A percentile compares a stretch with the other conserved stretches of the same genome.
Evolutionary conservation across 1,284 basidiomycete species (phyloP).

Genomic region (Agaricales sp.): DNA sequence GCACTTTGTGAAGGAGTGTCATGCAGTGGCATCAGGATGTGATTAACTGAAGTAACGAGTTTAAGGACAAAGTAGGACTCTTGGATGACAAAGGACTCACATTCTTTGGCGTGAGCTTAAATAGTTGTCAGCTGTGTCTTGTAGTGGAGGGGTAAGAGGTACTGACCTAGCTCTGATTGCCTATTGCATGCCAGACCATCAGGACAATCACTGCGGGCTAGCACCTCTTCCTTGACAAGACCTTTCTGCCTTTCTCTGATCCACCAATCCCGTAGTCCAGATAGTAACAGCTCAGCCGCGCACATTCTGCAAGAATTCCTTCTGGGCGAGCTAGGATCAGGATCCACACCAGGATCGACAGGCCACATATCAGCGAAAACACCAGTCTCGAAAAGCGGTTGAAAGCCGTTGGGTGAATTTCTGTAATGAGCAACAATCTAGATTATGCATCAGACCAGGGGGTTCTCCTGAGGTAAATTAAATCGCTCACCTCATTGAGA

Average conservation of each 20-base stretch:
- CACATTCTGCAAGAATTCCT: slow-evolving; percentile 56
- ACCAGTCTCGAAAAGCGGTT: slow-evolving; percentile 53
- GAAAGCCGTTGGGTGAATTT: slow-evolving; percentile 49
- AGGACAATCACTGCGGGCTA: slow-evolving; percentile 51
- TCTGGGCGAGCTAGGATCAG: slow-evolving; percentile 43
- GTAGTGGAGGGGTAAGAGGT: neutral
- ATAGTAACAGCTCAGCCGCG: slow-evolving; percentile 60
- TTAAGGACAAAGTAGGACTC: no score
- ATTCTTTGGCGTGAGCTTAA: slow-evolving; percentile 60
- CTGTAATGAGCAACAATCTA: slow-evolving; percentile 55
- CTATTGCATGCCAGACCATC: slow-evolving; percentile 42
- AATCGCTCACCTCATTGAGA: slow-evolving; percentile 49
- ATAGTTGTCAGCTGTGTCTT: slow-evolving; percentile 2
- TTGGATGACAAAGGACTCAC: slow-evolving; percentile 41
- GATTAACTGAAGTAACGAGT: no score
- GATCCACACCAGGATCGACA: slow-evolving; percentile 40
- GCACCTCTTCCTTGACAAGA: slow-evolving; percentile 39
- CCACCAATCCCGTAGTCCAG: slow-evolving; percentile 73
- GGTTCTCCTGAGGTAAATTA: slow-evolving; percentile 5
- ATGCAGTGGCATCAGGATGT: no score
- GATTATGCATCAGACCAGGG: slow-evolving; percentile 5
- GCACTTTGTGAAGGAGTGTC: no score
- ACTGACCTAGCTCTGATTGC: slow-evolving; percentile 57
- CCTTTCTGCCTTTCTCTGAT: slow-evolving; percentile 61
- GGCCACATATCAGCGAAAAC: slow-evolving; percentile 57